Evolutionary conservation across 192 early-diverging fungal species (phyloP), one percentile per base, ranked within the genome.

Genomic region (Diversispora epigaea): DNA sequence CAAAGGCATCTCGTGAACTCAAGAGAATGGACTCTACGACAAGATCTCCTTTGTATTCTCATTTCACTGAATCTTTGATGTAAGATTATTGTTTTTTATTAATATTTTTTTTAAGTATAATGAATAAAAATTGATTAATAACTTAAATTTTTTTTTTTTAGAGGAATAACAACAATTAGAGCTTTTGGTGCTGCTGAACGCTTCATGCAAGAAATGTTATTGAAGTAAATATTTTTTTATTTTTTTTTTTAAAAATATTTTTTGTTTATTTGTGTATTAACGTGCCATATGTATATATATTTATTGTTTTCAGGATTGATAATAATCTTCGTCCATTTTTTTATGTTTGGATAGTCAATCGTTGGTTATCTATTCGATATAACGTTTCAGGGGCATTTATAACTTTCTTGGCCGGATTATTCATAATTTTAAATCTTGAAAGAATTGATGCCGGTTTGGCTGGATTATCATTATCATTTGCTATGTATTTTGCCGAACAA

Each of bases 391-490:
- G 89, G 47, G 84, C 89, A 25, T 71, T 92, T 8, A 90, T 96
- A n/a, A 77, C 87, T 4, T 90, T 95, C 55, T 83, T 86, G 46
- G 82, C 91, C n/a, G 89, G 88, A 14, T 44, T 94, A 2, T 58
- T 58, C 22, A 25, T 58, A 21, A 46, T 95, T 10, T 43, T 80
- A n/a, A 83, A 80, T 50, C 62, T 77, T 25, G 40, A 78, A 17
- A 68, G 10, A 39, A 81, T 95, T 49, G 90, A 92, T 75, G 86
- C 91, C 2, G 91, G 92, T 14, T 82, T 90, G 71, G 93, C 93
- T 40, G 96, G 94, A 71, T 86, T 97, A 45, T 87, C 89, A 22
- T 84, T 97, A 17, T 88, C 90, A 63, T 97, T 94, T 78, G 88
- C 96, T 0, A 82, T 93, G 8, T 87, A 85, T 54, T 95, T 98